Percentiles rank a stretch among this genome's conserved stretches.
These are phyloP conservation scores for Schizosaccharomyces octosporus DNA, from an alignment of 805 yeast genomes.

Conservation along the genomic window DNA sequence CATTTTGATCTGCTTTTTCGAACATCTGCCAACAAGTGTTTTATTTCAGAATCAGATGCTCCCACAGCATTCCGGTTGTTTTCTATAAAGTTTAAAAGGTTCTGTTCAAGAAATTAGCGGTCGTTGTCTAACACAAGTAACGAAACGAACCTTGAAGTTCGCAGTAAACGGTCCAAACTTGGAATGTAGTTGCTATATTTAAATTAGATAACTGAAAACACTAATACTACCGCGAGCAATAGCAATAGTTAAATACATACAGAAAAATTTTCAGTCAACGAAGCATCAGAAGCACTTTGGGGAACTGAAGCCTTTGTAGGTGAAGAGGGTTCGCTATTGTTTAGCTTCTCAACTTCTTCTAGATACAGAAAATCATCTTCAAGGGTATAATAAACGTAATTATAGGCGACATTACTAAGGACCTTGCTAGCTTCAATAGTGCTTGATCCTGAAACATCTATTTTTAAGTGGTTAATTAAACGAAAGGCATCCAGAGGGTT, in stretches of 20 bases:
- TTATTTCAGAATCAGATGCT: conserved; percentile 14
- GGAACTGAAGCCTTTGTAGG: not conserved
- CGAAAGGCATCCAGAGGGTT: not conserved
- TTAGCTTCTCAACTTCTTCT: conserved; percentile 12
- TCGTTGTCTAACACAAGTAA: not conserved
- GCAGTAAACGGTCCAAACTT: not conserved
- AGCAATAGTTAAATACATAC: not conserved
- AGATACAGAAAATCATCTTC: conserved; percentile 10
- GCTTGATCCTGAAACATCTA: not conserved
- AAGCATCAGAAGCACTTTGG: not conserved
- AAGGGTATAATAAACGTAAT: conserved; percentile 3
- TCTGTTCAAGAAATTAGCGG: not conserved
- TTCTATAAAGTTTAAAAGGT: not conserved
- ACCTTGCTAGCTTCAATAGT: not conserved
- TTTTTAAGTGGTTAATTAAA: not conserved
- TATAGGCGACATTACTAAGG: not conserved
- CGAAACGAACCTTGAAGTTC: not conserved
- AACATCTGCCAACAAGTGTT: conserved; percentile 71
- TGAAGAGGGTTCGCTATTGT: conserved; percentile 3
- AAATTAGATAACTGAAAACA: not conserved
- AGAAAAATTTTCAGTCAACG: not conserved
- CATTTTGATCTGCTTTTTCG: conserved; percentile 72
- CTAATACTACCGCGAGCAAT: too few species aligned
- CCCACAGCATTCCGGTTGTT: not conserved
- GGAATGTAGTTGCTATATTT: not conserved